Evolutionary conservation across 495 filamentous ascomycete species (phyloP), one percentile per base, ranked within the genome.

Genomic region (Penicillium egyptiacum): DNA sequence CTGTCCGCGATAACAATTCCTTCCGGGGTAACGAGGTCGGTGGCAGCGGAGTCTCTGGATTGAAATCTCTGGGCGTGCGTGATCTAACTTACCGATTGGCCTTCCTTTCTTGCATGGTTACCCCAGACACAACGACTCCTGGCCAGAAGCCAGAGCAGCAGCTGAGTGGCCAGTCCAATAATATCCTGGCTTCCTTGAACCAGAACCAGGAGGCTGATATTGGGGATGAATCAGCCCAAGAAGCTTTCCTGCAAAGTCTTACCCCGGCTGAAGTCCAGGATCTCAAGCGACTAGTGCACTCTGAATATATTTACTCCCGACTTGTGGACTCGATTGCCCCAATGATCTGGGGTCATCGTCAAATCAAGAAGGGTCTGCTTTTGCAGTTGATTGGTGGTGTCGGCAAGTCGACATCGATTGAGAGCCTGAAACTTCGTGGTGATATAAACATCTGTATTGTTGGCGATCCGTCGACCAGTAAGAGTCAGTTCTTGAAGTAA

Each of bases 391-490:
- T 98, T 80, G 87, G 90, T 5, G 94, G 94, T 74, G 90, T 99
- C 11, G 82, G 83, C 72, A 99, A 99, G 71, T 70, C 64, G 4
- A 86, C 84, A 2, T 92, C 92, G 0, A 83, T 88, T 4, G 94
- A 99, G 75, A 92, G 90, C 52, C 90, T 99, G 88, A 84, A 88
- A 53, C 82, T 99, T 23, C 83, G 94, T 78, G 94, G 94, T 63
- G 94, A 99, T 70, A 89, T 99, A 79, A 99, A 99, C 70, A 92
- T 99, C 59, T 99, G 94, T 70, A 91, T 99, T 65, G 95, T 99
- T 53, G 94, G 94, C 61, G 94, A 99, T 68, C 94, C 94, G 2
- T 93, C 89, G n/a, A 99, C 94, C 2, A 94, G 89, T 58, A 99
- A 99, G 72, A 96, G 91, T 56, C 94, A 99, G 66, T 99, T 99